Evolutionary conservation across 2,329 filamentous ascomycete species (phyloP).

Genomic region (Talaromyces verruculosus): DNA sequence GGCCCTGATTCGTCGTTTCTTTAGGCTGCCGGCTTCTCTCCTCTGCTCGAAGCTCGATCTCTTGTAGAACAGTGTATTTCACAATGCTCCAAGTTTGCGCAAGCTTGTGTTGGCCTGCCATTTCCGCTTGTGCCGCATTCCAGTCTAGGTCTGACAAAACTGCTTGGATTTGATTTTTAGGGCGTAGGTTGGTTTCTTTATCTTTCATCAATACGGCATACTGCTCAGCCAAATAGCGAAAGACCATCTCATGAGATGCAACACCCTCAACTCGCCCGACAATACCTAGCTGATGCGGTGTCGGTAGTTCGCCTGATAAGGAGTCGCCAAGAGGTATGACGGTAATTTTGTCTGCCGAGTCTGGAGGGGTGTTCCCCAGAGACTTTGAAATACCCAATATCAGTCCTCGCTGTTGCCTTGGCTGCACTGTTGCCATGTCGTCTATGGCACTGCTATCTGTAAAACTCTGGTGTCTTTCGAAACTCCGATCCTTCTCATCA

Average conservation of each 20-base stretch:
- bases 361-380: constrained; percentile 55
- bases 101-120: constrained; percentile 51
- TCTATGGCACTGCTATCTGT: constrained; percentile 41
- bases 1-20: constrained; percentile 26
- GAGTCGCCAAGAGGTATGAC: constrained; percentile 55
- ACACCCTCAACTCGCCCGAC: constrained; percentile 51
- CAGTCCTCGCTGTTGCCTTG: constrained; percentile 49
- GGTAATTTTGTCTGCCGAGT: constrained; percentile 46
- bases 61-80: constrained; percentile 51
- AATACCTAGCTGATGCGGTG: constrained; percentile 50
- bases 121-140: constrained; percentile 56
- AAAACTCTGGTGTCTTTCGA: constrained; percentile 53
- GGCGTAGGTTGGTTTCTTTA: constrained; percentile 26
- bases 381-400: constrained; percentile 53
- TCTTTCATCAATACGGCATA: constrained; percentile 43
- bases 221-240: constrained; percentile 45
- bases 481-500: constrained; percentile 46
- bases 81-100: constrained; percentile 62
- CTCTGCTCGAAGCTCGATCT: constrained; percentile 46
- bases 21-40: constrained; percentile 30
- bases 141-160: constrained; percentile 50
- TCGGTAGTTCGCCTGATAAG: constrained; percentile 44
- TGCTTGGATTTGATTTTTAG: constrained; percentile 31
- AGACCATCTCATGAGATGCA: constrained; percentile 42
- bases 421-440: constrained; percentile 35